Percentiles rank a stretch among this genome's conserved stretches.
phyloP scores from a whole-genome alignment of 2,329 filamentous ascomycete species.

The Exophiala mesophila region DNA sequence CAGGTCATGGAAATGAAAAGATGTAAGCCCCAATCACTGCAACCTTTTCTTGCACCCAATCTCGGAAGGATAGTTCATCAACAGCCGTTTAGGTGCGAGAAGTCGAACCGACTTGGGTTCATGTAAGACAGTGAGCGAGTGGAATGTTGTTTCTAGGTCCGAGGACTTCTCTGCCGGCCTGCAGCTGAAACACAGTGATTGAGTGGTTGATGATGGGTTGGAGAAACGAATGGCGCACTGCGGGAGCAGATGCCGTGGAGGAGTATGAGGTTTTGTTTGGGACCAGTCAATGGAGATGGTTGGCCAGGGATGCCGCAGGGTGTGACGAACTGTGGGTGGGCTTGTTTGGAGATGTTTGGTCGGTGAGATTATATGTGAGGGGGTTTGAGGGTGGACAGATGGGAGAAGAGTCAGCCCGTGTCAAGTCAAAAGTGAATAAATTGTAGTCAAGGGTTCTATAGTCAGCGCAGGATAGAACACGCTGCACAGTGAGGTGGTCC shows the following conservation, averaged over 20 bases:
- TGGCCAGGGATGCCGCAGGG: background rate
- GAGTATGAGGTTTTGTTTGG: background rate
- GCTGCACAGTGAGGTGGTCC: background rate
- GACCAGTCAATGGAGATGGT: slow-evolving; percentile 1
- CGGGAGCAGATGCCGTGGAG: background rate
- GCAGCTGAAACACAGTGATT: slow-evolving; percentile 14
- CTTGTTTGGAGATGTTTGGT: no score
- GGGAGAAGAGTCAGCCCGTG: no score
- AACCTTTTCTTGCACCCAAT: background rate
- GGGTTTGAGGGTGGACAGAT: no score
- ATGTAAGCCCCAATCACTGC: background rate
- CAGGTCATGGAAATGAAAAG: no score
- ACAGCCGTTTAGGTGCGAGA: background rate
- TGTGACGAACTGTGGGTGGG: slow-evolving; percentile 1
- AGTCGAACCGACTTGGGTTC: background rate
- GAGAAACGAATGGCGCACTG: background rate
- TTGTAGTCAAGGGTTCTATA: no score
- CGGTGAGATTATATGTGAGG: no score
- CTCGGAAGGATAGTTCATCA: background rate
- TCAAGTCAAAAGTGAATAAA: no score
- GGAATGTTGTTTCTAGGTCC: slow-evolving; percentile 4
- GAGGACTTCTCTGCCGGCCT: slow-evolving; percentile 11
- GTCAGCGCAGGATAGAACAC: no score
- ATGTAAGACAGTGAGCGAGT: background rate
- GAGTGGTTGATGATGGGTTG: no score